Percentiles rank a stretch among this genome's conserved stretches.
These are phyloP conservation scores for Penstemon barbatus DNA, from an alignment of 257 asterid genomes.

Conservation along the genomic window DNA sequence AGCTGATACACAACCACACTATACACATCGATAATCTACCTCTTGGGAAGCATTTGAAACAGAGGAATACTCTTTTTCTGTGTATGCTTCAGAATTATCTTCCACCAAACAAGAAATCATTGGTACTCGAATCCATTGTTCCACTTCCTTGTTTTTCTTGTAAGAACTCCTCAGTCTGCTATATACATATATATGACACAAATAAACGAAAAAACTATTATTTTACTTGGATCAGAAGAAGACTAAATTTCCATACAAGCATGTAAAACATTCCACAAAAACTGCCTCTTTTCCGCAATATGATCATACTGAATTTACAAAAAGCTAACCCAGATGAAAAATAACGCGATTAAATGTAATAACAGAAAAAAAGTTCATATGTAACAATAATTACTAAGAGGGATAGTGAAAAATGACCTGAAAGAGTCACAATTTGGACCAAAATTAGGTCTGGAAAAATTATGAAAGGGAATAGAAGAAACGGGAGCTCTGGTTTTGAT, in stretches of 20 bases:
- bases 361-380: not conserved
- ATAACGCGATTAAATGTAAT: conserved; percentile 2
- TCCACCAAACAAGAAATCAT: conserved; percentile 48
- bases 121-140: conserved; percentile 35
- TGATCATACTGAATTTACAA: not conserved
- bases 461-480: conserved; percentile 30
- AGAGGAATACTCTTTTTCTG: conserved; percentile 37
- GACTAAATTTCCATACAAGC: not conserved
- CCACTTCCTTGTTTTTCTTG: conserved; percentile 29
- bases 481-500: conserved; percentile 24
- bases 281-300: not conserved
- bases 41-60: conserved; percentile 43
- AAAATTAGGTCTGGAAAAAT: conserved; percentile 29
- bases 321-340: conserved; percentile 16
- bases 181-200: conserved; percentile 8
- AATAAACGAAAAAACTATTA: not conserved
- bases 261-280: not conserved
- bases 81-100: conserved; percentile 38
- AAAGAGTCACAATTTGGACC: conserved; percentile 18
- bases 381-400: not conserved
- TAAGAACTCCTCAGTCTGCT: conserved; percentile 50
- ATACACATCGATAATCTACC: conserved; percentile 30
- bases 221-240: not conserved
- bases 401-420: conserved; percentile 34
- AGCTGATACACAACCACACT: conserved; percentile 1